Evolutionary conservation across 345 rosid genomes (phyloP).

Genomic region (Gossypium australe): DNA sequence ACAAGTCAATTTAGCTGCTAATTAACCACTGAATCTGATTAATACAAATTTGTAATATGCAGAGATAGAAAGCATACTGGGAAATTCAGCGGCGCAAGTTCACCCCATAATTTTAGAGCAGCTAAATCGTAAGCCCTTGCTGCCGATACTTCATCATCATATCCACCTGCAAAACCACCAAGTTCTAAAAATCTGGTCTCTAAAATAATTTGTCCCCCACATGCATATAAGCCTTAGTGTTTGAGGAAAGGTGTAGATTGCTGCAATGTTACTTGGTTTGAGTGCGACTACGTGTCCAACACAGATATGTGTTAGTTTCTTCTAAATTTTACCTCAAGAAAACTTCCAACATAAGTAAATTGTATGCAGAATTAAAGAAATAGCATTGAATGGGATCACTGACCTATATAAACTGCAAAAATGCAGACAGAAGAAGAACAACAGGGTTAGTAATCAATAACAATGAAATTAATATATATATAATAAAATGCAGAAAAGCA

Average conservation of each 20-base stretch:
- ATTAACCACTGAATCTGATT: not conserved
- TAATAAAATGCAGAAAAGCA: not conserved
- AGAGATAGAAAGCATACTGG: conserved; percentile 11
- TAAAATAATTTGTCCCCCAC: not conserved
- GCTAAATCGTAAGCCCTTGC: conserved; percentile 25
- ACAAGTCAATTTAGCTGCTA: not conserved
- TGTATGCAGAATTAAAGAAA: not conserved
- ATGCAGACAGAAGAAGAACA: not conserved
- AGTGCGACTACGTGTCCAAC: not conserved
- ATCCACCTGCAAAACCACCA: conserved; percentile 14
- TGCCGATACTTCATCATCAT: conserved; percentile 10
- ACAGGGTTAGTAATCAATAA: conserved; percentile 4
- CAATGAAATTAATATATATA: not conserved
- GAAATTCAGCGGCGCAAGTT: conserved; percentile 7
- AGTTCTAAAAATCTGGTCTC: not conserved
- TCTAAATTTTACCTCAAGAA: not conserved
- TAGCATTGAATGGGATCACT: not conserved
- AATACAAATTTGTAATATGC: not conserved
- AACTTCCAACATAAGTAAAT: not conserved
- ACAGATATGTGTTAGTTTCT: too few species aligned
- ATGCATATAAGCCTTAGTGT: not conserved
- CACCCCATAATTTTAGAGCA: conserved; percentile 15
- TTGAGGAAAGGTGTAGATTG: not conserved
- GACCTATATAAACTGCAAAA: conserved; percentile 15
- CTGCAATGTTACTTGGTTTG: not conserved